Base-by-base conservation (phyloP, 306 rosid genomes). In the Cicer judaicum region DNA sequence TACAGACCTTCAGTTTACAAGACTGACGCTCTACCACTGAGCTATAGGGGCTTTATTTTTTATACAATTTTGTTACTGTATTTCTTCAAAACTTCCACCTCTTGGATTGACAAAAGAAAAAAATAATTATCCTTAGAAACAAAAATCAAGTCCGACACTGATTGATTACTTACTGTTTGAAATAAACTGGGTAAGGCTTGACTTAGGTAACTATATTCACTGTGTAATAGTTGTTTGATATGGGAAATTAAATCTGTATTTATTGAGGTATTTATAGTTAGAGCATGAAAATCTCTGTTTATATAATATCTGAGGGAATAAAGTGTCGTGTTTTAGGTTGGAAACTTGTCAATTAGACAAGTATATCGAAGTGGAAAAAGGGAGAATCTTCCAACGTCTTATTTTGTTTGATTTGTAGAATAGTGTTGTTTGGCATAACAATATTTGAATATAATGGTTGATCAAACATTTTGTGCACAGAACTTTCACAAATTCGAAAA, bases 21-120 rank as follows among this genome's bases (percentile, higher is more conserved):
- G 83, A 80, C 76, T 60, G 80, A 15, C 80, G 76, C 84, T 80
- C 84, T 80, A 80, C 80, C 84, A 80, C 76, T 74, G 84, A 80
- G 84, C 80, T 80, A 74, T 80, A 68, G 64, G 76, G 80, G 80
- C 81, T 2, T 2, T 2, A 0, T 2, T 0, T 29, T 0, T 0
- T 29, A 0, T 29, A 4, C 0, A 29, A 29, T 0, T 29, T 29
- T 29, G 36, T 29, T 29, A 29, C 0, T 29, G 4, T 29, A 29
- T 29, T 29, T 29, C 1, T 29, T 29, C 4, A 29, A 29, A 0
- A 0, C 34, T 24, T 29, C 0, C 4, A 2, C 1, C 2, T 29
- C 36, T 29, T 29, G 36, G 36, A 29, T 29, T 3, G 36, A 29
- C 4, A 29, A 29, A 3, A 3, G 36, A 29, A 29, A 29, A 29